A percentile compares a stretch with the other conserved stretches of the same genome.
These are phyloP conservation scores for Pichia sp. DNA, from an alignment of 1,139 yeast genomes.

Conservation along the genomic window DNA sequence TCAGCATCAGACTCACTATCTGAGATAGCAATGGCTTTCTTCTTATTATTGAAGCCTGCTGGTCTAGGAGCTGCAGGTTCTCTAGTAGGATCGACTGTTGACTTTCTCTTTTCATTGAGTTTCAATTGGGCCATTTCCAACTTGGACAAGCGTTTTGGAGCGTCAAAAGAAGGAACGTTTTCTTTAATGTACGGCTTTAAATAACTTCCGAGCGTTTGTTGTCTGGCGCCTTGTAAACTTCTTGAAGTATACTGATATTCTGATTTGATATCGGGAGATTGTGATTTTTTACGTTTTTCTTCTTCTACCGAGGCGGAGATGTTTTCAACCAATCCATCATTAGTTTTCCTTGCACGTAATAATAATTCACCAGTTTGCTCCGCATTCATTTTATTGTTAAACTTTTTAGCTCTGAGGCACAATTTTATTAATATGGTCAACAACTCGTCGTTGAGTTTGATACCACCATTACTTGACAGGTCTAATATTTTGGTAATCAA, in stretches of 20 bases:
- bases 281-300: constrained; percentile 31
- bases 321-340: constrained; percentile 48
- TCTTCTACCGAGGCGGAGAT: constrained; percentile 46
- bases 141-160: constrained; percentile 28
- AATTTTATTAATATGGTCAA: constrained; percentile 55
- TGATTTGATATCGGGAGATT: constrained; percentile 18
- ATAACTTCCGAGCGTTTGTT: constrained; percentile 31
- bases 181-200: constrained; percentile 20
- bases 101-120: constrained; percentile 33
- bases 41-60: constrained; percentile 64
- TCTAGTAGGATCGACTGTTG: constrained; percentile 13
- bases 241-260: constrained; percentile 15
- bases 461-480: constrained; percentile 47
- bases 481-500: constrained; percentile 65
- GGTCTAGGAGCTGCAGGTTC: constrained; percentile 71
- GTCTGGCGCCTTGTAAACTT: constrained; percentile 8
- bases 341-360: constrained; percentile 52
- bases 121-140: constrained; percentile 35
- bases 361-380: constrained; percentile 57
- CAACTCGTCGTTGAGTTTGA: constrained; percentile 44
- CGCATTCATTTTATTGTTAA: constrained; percentile 58
- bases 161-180: constrained; percentile 12
- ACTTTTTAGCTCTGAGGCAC: constrained; percentile 62
- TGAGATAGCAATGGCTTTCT: constrained; percentile 10
- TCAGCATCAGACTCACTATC: constrained; percentile 25